Evolutionary conservation across 1,284 basidiomycete genomes (phyloP).

Genomic region (Fomitiporia mediterranea): DNA sequence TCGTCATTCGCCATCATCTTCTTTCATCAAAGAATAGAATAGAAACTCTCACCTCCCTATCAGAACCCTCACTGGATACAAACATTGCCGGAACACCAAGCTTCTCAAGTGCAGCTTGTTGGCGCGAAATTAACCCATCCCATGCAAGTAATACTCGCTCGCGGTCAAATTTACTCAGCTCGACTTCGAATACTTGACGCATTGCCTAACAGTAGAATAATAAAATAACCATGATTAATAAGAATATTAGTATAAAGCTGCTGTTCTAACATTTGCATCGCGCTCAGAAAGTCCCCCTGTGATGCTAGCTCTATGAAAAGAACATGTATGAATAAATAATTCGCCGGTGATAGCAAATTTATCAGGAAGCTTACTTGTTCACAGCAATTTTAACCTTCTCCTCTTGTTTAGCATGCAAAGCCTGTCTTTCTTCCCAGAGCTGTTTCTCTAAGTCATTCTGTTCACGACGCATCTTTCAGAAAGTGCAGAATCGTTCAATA

Average conservation of each 20-base stretch:
- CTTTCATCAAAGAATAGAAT: too few relatives aligned
- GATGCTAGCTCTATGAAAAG: constrained; percentile 9
- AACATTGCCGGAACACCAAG: constrained; percentile 69
- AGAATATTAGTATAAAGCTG: constrained; percentile 8
- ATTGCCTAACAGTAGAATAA: constrained; percentile 42
- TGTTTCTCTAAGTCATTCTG: constrained; percentile 62
- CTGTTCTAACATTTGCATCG: constrained; percentile 56
- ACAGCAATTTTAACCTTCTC: constrained; percentile 61
- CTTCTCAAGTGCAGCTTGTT: constrained; percentile 57
- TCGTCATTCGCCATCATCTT: too few relatives aligned
- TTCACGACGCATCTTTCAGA: constrained; percentile 49
- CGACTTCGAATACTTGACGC: constrained; percentile 54
- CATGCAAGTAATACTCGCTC: constrained; percentile 64
- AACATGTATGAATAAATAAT: not conserved
- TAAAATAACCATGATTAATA: constrained; percentile 3
- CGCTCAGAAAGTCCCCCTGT: constrained; percentile 61
- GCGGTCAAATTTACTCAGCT: constrained; percentile 58
- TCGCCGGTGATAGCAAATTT: too few relatives aligned
- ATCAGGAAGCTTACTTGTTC: constrained; percentile 52
- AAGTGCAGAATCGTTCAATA: not conserved
- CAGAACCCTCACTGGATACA: constrained; percentile 40
- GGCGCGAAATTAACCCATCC: constrained; percentile 65
- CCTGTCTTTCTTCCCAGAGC: constrained; percentile 58
- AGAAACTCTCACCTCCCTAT: constrained; percentile 57
- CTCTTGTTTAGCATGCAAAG: constrained; percentile 57